Percentiles rank a stretch among this genome's conserved stretches.
Evolutionary conservation across 345 rosid species (phyloP).

Genomic region (Syzygium oleosum): DNA sequence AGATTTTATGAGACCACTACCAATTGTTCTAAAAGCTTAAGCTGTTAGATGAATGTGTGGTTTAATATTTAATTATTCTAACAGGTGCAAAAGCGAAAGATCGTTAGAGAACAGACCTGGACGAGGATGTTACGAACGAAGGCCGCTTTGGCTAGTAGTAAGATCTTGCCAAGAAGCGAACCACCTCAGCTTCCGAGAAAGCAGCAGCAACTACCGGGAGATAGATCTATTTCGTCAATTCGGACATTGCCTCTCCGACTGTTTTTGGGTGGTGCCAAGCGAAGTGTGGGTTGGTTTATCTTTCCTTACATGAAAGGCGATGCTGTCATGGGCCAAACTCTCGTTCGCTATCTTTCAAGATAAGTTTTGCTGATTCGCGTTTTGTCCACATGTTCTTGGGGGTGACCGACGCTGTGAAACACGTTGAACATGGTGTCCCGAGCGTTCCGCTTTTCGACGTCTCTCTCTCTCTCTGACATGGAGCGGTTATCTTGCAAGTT

Average conservation of each 20-base stretch:
- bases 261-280: neutral
- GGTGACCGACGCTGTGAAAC: neutral
- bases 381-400: neutral
- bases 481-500: neutral
- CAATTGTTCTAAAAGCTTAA: too few relatives aligned
- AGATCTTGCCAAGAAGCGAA: neutral
- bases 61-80: too few relatives aligned
- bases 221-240: neutral
- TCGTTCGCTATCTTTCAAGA: neutral
- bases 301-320: neutral
- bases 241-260: neutral
- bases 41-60: too few relatives aligned
- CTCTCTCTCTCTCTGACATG: neutral
- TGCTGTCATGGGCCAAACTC: neutral
- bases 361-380: neutral
- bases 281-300: neutral
- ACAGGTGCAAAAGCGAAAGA: neutral
- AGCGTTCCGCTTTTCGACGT: neutral
- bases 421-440: neutral
- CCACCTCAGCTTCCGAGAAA: neutral
- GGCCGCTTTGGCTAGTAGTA: neutral
- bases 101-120: neutral
- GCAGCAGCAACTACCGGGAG: neutral
- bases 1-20: too few relatives aligned
- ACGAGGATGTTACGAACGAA: neutral